phyloP scores from a whole-genome alignment of 108 stramenopile species.

The Skeletonema menzelii region DNA sequence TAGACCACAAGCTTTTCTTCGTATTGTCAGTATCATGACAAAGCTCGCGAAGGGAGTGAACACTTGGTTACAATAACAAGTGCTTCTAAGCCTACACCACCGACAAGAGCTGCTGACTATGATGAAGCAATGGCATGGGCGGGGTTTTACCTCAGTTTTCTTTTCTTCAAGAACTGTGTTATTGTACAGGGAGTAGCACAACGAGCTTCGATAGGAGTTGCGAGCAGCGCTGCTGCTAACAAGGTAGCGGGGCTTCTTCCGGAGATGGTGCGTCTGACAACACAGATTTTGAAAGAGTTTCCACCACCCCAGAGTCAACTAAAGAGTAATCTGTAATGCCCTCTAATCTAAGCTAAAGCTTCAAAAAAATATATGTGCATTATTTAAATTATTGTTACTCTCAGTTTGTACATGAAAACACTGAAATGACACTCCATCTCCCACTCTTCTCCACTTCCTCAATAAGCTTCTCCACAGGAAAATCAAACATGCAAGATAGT shows the following conservation, averaged over 20 bases:
- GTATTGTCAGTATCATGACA: conserved; percentile 41
- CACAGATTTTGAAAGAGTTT: conserved; percentile 47
- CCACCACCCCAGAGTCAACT: conserved; percentile 36
- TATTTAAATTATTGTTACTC: too few species aligned
- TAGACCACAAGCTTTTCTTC: conserved; percentile 44
- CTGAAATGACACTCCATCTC: conserved; percentile 43
- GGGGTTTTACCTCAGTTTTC: conserved; percentile 82
- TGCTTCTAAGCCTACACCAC: too few species aligned
- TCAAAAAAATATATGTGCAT: too few species aligned
- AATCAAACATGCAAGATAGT: conserved; percentile 69
- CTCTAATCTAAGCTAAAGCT: too few species aligned
- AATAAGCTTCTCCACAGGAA: conserved; percentile 60
- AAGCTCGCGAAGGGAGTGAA: conserved; percentile 7
- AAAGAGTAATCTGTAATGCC: neutral
- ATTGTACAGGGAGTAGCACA: conserved; percentile 96
- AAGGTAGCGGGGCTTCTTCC: conserved; percentile 74
- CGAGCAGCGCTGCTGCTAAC: conserved; percentile 77
- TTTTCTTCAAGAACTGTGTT: conserved; percentile 93
- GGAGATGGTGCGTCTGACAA: conserved; percentile 55
- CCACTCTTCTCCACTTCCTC: conserved; percentile 46
- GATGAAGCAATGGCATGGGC: conserved; percentile 55
- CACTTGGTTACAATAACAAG: neutral
- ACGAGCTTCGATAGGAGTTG: conserved; percentile 78
- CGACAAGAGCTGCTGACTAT: neutral
- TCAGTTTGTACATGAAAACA: conserved; percentile 20